Percentiles rank a stretch among this genome's conserved stretches.
Conservation (phyloP, 2,329 filamentous ascomycete species). For the Aureobasidium melanogenum region DNA sequence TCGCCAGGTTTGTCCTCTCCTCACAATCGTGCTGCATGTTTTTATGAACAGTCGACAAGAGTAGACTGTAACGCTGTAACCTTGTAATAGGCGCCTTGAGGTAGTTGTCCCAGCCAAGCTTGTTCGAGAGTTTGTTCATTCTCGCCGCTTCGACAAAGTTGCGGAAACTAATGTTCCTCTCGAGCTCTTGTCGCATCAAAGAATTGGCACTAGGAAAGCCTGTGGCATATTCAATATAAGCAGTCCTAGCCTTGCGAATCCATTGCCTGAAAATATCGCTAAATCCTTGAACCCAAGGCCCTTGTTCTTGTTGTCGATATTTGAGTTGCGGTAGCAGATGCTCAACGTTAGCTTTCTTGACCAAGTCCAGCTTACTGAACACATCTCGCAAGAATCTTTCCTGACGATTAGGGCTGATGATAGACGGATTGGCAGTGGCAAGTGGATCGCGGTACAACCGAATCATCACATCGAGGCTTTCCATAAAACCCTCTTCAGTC, state of each 20-base stretch:
- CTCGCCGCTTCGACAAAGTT: slow-evolving; percentile 75
- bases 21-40: slow-evolving; percentile 78
- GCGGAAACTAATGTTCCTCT: slow-evolving; percentile 77
- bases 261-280: slow-evolving; percentile 97
- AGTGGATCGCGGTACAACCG: slow-evolving; percentile 80
- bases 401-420: slow-evolving; percentile 70
- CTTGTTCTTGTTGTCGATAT: slow-evolving; percentile 93
- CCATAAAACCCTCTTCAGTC: slow-evolving; percentile 85
- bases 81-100: slow-evolving; percentile 89
- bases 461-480: slow-evolving; percentile 76
- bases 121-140: slow-evolving; percentile 67
- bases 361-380: slow-evolving; percentile 82
- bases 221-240: slow-evolving; percentile 87
- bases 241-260: slow-evolving; percentile 84
- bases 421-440: slow-evolving; percentile 60
- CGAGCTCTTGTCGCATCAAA: slow-evolving; percentile 72
- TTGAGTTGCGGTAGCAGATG: slow-evolving; percentile 88
- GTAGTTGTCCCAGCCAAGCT: slow-evolving; percentile 89
- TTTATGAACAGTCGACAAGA: slow-evolving; percentile 74
- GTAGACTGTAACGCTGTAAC: slow-evolving; percentile 78
- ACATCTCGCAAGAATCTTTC: slow-evolving; percentile 74
- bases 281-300: slow-evolving; percentile 87
- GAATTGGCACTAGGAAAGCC: slow-evolving; percentile 78
- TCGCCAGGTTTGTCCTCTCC: slow-evolving; percentile 75
- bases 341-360: slow-evolving; percentile 87